phyloP scores from a whole-genome alignment of 306 rosid genomes.

The Lathyrus aphaca region DNA sequence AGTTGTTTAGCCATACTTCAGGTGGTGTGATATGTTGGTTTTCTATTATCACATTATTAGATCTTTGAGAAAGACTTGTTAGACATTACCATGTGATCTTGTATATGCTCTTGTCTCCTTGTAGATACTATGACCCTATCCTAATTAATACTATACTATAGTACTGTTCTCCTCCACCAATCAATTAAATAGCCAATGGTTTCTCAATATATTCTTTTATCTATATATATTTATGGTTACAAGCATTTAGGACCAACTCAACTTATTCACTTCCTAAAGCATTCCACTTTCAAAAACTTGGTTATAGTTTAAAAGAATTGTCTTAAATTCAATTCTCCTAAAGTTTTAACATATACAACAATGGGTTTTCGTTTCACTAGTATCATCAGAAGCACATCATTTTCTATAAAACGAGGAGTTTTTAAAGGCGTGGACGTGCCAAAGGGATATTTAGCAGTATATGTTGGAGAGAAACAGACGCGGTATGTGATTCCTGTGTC shows the following conservation, averaged over 20 bases:
- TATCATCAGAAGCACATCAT: slow-evolving; percentile 27
- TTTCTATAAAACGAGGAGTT: slow-evolving; percentile 2
- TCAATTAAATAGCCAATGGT: neutral
- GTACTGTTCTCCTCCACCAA: neutral
- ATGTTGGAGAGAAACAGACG: slow-evolving; percentile 17
- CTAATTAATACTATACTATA: neutral
- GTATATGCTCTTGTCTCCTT: slow-evolving; percentile 23
- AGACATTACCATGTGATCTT: slow-evolving; percentile 49
- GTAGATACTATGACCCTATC: neutral
- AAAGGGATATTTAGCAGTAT: neutral
- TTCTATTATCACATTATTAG: neutral
- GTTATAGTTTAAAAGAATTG: no score
- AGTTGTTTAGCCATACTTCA: no score
- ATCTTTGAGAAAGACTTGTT: slow-evolving; percentile 14
- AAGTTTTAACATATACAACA: slow-evolving; percentile 3
- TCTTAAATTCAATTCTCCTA: neutral
- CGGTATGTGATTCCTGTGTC: neutral
- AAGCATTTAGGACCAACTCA: slow-evolving; percentile 28
- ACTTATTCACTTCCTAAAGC: neutral
- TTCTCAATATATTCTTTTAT: neutral
- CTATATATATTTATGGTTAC: slow-evolving; percentile 5
- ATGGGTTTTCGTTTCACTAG: slow-evolving; percentile 45
- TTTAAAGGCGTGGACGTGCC: slow-evolving; percentile 37
- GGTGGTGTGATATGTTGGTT: no score
- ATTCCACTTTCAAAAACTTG: no score